Percentiles rank a stretch among this genome's conserved stretches.
Conservation (phyloP, 768 basidiomycete genomes). For the Russula brevipes region DNA sequence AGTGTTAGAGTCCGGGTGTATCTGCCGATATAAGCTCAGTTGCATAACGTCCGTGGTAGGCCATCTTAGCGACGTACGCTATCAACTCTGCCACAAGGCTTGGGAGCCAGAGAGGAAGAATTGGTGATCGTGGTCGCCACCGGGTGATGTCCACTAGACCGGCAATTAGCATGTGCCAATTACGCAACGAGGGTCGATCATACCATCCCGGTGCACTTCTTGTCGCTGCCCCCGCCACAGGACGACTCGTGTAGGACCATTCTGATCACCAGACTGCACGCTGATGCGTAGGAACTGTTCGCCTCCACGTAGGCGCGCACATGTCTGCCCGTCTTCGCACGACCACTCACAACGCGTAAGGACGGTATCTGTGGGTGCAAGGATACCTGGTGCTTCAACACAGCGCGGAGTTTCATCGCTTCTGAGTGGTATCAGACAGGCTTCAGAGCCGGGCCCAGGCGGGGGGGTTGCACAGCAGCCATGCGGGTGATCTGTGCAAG, state of each 20-base stretch:
- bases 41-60: not conserved
- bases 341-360: slow-evolving; percentile 40
- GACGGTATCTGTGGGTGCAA: slow-evolving; percentile 29
- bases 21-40: slow-evolving; percentile 32
- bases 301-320: slow-evolving; percentile 47
- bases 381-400: slow-evolving; percentile 52
- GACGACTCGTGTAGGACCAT: slow-evolving; percentile 35
- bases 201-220: slow-evolving; percentile 67
- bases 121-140: slow-evolving; percentile 41
- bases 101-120: slow-evolving; percentile 41
- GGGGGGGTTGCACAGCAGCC: slow-evolving; percentile 26
- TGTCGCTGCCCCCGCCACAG: slow-evolving; percentile 67
- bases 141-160: slow-evolving; percentile 49
- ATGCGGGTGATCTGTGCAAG: slow-evolving; percentile 30
- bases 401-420: slow-evolving; percentile 38
- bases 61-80: slow-evolving; percentile 42
- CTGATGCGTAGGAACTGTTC: slow-evolving; percentile 52
- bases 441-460: slow-evolving; percentile 4
- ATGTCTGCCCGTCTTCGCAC: slow-evolving; percentile 42
- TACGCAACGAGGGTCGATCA: slow-evolving; percentile 10
- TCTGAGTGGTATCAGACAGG: slow-evolving; percentile 43
- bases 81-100: slow-evolving; percentile 40
- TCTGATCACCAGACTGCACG: slow-evolving; percentile 33
- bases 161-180: not conserved
- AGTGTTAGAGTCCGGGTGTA: slow-evolving; percentile 63